Evolutionary conservation across 2,329 filamentous ascomycete genomes (phyloP), one percentile per base, ranked within the genome.

Genomic region (Cryphonectria nitschkei): DNA sequence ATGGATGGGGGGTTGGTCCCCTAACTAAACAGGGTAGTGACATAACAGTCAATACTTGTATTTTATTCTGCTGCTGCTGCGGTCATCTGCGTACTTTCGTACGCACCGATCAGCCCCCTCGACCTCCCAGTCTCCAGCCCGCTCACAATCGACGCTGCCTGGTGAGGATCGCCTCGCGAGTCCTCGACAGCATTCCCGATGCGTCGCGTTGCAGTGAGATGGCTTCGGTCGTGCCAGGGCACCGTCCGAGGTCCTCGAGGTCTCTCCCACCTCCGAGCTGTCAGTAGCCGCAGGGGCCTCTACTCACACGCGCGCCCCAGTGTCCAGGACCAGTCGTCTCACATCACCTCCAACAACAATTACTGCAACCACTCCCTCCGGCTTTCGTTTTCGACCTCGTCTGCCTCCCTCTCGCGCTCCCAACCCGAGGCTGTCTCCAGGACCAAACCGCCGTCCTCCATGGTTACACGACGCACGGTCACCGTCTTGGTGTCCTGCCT

Each of bases 121-220:
- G 34, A 39, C 58, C 58, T 70, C 58, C 46, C 50, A 39, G 7
- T 8, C 9, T 46, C 37, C 39, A 22, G 16, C 41, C 43, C 29
- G 19, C 43, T 29, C 63, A 32, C 39, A 50, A 29, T 32, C 26
- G 26, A 58, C 50, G 50, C 52, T n/a, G 50, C 52, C 16, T 41
- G 65, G n/a, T 60, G 65, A 43, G 34, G 34, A 46, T 60, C 26
- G 50, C 32, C 26, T 32, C 26, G 26, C 52, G 37, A 37, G 37
- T 50, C 37, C 65, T 58, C 52, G 9, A 62, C 61, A 56, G 67
- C 65, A 73, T 75, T 72, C 76, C 84, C 84, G 84, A 95, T 95
- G 92, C 91, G 91, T 88, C 91, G 90, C 83, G 91, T 88, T 81
- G 88, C 89, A 76, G 82, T 90, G 74, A 88, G 89, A 84, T 88